Evolutionary conservation across 306 rosid genomes (phyloP), one percentile per base, ranked within the genome.

Genomic region (Acacia acuminata): DNA sequence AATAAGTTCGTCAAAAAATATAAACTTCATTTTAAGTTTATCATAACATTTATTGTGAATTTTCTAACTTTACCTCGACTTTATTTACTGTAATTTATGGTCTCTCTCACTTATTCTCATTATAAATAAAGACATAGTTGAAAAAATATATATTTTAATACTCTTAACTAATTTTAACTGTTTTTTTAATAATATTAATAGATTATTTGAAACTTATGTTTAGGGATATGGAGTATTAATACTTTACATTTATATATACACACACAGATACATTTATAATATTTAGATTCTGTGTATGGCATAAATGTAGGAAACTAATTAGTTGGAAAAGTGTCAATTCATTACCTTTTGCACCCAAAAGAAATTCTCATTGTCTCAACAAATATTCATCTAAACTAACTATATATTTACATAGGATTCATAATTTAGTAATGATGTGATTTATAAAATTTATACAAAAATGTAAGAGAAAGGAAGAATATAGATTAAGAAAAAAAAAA

Each of bases 61-160:
- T 27, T 27, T 27, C 30, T 1, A 27, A 27, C 30, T 27, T 27
- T 27, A 27, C 30, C 30, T 27, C 1, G 30, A 27, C 1, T 27
- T 27, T 27, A 36, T 36, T 36, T 36, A 36, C 5, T 36, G 8
- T 36, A n/a, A n/a, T n/a, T n/a, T n/a, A n/a, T n/a, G n/a, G n/a
- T n/a, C 8, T 36, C 7, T 36, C 1, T 36, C 1, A 36, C 40
- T 34, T n/a, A n/a, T n/a, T n/a, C n/a, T n/a, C n/a, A n/a, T n/a
- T n/a, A n/a, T n/a, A n/a, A n/a, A n/a, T n/a, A n/a, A n/a, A n/a
- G 7, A 0, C 0, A 36, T 36, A 36, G 7, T 5, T 36, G 1
- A 5, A 36, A n/a, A n/a, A n/a, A n/a, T n/a, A n/a, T 36, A 36
- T 36, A 36, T 36, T 5, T 36, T 36, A 5, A 5, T 36, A 0